Percentiles rank a stretch among this genome's conserved stretches.
phyloP scores from a whole-genome alignment of 352 stramenopile genomes.

The Thraustochytrium striatum region DNA sequence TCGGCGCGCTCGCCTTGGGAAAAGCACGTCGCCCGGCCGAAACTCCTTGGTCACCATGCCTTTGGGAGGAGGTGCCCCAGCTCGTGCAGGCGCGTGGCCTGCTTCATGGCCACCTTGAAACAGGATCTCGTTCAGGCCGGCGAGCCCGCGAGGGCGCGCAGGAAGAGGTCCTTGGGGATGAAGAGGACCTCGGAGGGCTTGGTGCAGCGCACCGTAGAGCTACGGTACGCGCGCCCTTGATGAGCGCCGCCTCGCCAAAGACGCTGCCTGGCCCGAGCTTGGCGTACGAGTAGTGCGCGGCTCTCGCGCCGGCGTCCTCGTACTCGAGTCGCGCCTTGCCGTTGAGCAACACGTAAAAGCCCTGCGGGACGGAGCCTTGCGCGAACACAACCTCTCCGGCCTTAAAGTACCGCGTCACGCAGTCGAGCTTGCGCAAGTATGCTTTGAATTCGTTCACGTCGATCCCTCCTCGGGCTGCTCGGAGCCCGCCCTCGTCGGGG shows the following conservation, averaged over 20 bases:
- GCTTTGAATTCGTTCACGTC: constrained; percentile 39
- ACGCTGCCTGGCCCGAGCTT: constrained; percentile 1
- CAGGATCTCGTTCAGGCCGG: constrained; percentile 38
- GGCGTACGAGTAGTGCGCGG: constrained; percentile 29
- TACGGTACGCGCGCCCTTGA: constrained; percentile 29
- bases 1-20: constrained; percentile 38
- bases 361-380: constrained; percentile 32
- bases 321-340: constrained; percentile 37
- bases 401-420: constrained; percentile 36
- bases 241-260: constrained; percentile 33
- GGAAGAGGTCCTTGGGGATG: constrained; percentile 47
- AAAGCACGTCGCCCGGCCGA: constrained; percentile 36
- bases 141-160: constrained; percentile 38
- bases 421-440: constrained; percentile 41
- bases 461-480: background rate
- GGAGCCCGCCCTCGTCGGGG: constrained; percentile 18
- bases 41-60: constrained; percentile 39
- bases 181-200: constrained; percentile 45
- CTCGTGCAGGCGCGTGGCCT: constrained; percentile 33
- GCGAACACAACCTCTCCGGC: constrained; percentile 11
- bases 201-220: constrained; percentile 34
- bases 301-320: background rate
- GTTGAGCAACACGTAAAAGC: constrained; percentile 34
- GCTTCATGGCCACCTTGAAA: constrained; percentile 43
- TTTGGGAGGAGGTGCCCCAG: constrained; percentile 38